Conservation (phyloP, 1,284 basidiomycete species). For the Trametes polyzona region DNA sequence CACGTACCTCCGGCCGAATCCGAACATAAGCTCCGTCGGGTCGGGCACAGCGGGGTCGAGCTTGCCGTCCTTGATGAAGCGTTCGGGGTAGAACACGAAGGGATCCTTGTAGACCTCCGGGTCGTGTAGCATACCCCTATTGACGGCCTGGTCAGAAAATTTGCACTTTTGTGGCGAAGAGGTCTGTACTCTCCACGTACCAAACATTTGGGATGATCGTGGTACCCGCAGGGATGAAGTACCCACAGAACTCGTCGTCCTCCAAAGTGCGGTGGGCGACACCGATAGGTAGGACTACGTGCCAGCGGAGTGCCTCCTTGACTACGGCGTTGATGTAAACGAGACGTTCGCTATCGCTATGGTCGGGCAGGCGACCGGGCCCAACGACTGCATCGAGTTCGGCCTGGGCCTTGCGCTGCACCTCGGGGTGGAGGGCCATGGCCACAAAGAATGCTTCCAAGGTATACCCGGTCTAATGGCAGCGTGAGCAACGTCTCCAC, state of each 20-base stretch:
- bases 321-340: slow-evolving; percentile 35
- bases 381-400: slow-evolving; percentile 34
- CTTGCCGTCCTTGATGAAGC: not conserved
- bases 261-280: slow-evolving; percentile 16
- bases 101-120: not conserved
- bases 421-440: slow-evolving; percentile 32
- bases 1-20: slow-evolving; percentile 33
- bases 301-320: slow-evolving; percentile 34
- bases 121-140: slow-evolving; percentile 31
- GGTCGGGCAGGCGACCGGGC: slow-evolving; percentile 28
- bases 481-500: not conserved
- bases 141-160: not conserved
- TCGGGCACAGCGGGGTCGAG: not conserved
- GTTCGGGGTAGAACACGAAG: slow-evolving; percentile 1
- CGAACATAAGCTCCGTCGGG: slow-evolving; percentile 6
- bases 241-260: slow-evolving; percentile 29
- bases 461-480: not conserved
- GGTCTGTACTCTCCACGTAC: not conserved
- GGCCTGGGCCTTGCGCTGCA: slow-evolving; percentile 32
- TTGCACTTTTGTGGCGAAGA: too few species aligned
- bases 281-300: slow-evolving; percentile 17
- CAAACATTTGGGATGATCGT: slow-evolving; percentile 21
- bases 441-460: slow-evolving; percentile 27
- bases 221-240: slow-evolving; percentile 25
- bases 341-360: slow-evolving; percentile 27